Evolutionary conservation across 192 early-diverging fungal species (phyloP).

Genomic region (Helicostylum pulchrum): DNA sequence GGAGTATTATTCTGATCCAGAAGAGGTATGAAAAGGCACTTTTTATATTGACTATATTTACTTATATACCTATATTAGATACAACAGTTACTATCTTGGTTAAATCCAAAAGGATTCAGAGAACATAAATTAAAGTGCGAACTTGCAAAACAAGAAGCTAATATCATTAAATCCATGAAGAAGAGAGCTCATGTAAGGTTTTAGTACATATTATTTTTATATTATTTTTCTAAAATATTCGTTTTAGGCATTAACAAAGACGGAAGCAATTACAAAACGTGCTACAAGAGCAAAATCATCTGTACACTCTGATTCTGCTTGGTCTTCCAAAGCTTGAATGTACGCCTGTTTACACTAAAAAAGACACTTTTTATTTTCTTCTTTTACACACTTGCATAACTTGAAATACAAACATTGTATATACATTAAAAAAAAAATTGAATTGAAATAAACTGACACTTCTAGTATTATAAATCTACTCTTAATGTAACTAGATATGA

Average conservation of each 20-base stretch:
- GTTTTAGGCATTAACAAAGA: neutral
- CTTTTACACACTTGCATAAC: too few species aligned
- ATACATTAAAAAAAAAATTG: too few species aligned
- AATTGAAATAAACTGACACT: too few species aligned
- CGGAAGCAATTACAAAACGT: conserved; percentile 6
- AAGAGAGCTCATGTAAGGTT: conserved; percentile 12
- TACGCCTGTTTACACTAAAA: too few species aligned
- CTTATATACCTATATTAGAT: conserved; percentile 41
- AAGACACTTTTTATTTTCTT: too few species aligned
- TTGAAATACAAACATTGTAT: too few species aligned
- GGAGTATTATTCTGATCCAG: conserved; percentile 21
- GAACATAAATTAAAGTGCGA: conserved; percentile 57
- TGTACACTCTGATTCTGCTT: neutral
- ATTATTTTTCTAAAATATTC: too few species aligned
- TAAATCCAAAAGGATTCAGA: conserved; percentile 71
- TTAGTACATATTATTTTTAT: too few species aligned
- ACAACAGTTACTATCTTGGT: conserved; percentile 64
- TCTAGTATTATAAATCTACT: too few species aligned
- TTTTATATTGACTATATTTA: neutral
- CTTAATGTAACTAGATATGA: too few species aligned
- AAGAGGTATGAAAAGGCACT: conserved; percentile 6
- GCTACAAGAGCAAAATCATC: conserved; percentile 8
- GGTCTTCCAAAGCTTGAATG: neutral
- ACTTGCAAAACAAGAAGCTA: conserved; percentile 17
- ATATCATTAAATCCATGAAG: conserved; percentile 27